These are phyloP conservation scores for Eustoma russellianum DNA, from an alignment of 257 asterid species.

Conservation along the genomic window DNA sequence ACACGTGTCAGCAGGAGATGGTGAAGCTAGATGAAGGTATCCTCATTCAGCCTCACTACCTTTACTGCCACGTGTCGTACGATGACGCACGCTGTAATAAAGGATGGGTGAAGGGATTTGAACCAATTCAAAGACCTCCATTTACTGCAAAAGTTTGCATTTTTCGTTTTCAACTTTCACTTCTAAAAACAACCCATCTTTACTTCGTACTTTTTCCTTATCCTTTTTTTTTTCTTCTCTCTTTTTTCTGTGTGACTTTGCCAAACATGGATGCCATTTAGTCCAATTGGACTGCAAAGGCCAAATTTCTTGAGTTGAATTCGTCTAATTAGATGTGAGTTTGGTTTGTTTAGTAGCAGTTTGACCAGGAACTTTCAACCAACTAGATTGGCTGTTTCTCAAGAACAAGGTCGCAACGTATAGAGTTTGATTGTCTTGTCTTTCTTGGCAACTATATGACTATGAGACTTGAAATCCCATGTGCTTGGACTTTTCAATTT, in stretches of 20 bases:
- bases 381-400: constrained; percentile 23
- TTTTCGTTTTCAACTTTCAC: constrained; percentile 8
- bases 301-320: constrained; percentile 13
- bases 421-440: constrained; percentile 7
- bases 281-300: background rate
- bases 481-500: constrained; percentile 29
- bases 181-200: constrained; percentile 8
- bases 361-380: constrained; percentile 28
- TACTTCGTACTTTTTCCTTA: background rate
- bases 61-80: too few relatives aligned
- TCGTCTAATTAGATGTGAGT: constrained; percentile 17
- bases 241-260: too few relatives aligned
- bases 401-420: constrained; percentile 17
- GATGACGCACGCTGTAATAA: too few relatives aligned
- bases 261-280: background rate
- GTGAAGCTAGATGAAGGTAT: too few relatives aligned
- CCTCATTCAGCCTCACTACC: too few relatives aligned
- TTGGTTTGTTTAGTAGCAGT: constrained; percentile 19
- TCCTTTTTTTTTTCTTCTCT: too few relatives aligned
- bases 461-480: constrained; percentile 7
- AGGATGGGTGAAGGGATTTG: too few relatives aligned
- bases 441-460: constrained; percentile 17
- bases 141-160: constrained; percentile 20
- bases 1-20: too few relatives aligned
- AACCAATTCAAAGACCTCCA: too few relatives aligned